Conservation (phyloP, 495 filamentous ascomycete genomes). For the Elaphomyces granulatus region DNA sequence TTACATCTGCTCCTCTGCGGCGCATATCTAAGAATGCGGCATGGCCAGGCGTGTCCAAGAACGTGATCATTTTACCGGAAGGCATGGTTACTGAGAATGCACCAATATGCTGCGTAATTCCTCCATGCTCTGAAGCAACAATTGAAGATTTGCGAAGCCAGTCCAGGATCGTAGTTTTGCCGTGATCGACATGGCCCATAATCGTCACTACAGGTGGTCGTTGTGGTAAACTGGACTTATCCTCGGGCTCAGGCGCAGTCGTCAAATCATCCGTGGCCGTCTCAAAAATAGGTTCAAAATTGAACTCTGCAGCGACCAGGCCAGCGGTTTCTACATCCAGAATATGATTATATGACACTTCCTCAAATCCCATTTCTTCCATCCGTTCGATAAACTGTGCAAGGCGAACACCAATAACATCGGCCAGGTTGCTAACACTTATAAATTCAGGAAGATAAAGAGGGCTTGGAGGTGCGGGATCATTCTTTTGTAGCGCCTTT, state of each 20-base stretch:
- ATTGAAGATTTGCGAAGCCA: constrained; percentile 88
- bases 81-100: constrained; percentile 91
- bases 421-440: constrained; percentile 71
- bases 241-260: constrained; percentile 52
- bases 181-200: constrained; percentile 99
- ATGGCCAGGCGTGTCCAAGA: constrained; percentile 95
- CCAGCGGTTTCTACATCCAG: constrained; percentile 83
- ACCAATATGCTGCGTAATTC: constrained; percentile 98
- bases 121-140: constrained; percentile 80
- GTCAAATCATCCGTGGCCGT: constrained; percentile 52
- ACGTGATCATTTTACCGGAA: constrained; percentile 77
- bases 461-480: constrained; percentile 34
- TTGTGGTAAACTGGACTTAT: constrained; percentile 51
- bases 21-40: constrained; percentile 94
- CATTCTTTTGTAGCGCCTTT: constrained; percentile 25
- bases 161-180: constrained; percentile 93
- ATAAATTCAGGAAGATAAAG: constrained; percentile 85
- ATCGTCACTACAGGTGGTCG: constrained; percentile 95
- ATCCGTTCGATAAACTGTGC: constrained; percentile 63
- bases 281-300: constrained; percentile 82
- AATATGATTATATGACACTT: constrained; percentile 62
- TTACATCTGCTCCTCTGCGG: constrained; percentile 86
- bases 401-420: constrained; percentile 54
- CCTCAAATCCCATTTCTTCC: constrained; percentile 68
- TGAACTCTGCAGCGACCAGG: constrained; percentile 82